Evolutionary conservation across 2,329 filamentous ascomycete species (phyloP).

Genomic region (Colletotrichum tofieldiae): DNA sequence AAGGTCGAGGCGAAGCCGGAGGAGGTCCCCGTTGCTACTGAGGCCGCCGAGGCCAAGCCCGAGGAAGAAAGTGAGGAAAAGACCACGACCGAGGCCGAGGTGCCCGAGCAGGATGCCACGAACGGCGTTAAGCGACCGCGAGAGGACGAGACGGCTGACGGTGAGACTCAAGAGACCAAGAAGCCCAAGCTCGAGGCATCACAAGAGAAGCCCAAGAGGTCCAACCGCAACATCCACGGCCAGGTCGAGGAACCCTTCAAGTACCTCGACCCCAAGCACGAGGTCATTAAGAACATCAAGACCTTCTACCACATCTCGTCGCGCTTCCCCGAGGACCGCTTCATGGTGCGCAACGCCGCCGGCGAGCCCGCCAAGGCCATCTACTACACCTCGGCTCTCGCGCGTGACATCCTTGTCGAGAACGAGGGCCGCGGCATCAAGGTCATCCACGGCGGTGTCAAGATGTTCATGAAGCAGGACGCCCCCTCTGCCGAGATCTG

Average conservation of each 20-base stretch:
- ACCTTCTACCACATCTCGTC: conserved; percentile 88
- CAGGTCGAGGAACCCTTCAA: conserved; percentile 94
- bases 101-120: conserved; percentile 36
- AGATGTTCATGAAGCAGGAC: conserved; percentile 99
- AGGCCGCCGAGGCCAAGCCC: conserved; percentile 16
- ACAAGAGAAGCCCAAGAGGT: conserved; percentile 50
- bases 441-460: conserved; percentile 96
- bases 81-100: conserved; percentile 33
- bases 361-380: conserved; percentile 94
- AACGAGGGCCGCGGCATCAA: conserved; percentile 95
- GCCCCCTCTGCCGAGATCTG: conserved; percentile 89
- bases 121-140: conserved; percentile 54
- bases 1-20: conserved; percentile 40
- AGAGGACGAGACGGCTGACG: conserved; percentile 51
- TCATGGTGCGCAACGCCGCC: conserved; percentile 94
- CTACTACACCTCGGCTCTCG: conserved; percentile 92
- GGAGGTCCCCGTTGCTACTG: background rate
- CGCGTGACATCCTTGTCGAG: conserved; percentile 85
- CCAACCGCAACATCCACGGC: conserved; percentile 62
- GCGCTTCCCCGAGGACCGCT: conserved; percentile 90
- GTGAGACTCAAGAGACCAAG: conserved; percentile 55
- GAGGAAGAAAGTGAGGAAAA: conserved; percentile 26
- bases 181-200: conserved; percentile 59
- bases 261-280: conserved; percentile 82
- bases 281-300: conserved; percentile 83